Percentiles rank a stretch among this genome's conserved stretches.
These are phyloP conservation scores for Paecilomyces niveus DNA, from an alignment of 2,329 filamentous ascomycete species.

Conservation along the genomic window DNA sequence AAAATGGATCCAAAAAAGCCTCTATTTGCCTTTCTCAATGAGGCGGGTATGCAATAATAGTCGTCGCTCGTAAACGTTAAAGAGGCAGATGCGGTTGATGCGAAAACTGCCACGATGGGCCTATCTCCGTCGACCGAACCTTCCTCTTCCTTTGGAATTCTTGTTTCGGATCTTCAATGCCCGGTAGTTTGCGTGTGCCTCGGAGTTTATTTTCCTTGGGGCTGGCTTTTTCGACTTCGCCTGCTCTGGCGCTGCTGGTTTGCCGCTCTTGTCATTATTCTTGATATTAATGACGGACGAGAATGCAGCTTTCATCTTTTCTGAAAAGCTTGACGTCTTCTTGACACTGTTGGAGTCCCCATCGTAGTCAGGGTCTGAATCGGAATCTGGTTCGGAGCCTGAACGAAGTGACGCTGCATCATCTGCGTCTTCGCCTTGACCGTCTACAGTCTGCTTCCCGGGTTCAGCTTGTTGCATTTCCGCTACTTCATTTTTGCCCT, in stretches of 20 bases:
- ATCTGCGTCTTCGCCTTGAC: conserved; percentile 8
- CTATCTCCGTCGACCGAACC: conserved; percentile 30
- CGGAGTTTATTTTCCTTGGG: conserved; percentile 34
- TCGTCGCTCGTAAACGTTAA: background rate
- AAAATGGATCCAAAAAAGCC: background rate
- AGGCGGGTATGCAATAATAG: background rate
- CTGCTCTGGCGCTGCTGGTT: conserved; percentile 3
- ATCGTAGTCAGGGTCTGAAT: conserved; percentile 21
- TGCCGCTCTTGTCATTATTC: conserved; percentile 5
- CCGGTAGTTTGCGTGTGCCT: conserved; percentile 43
- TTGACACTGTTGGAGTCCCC: conserved; percentile 12
- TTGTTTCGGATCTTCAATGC: conserved; percentile 40
- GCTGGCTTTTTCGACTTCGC: conserved; percentile 18
- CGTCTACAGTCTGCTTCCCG: conserved; percentile 6
- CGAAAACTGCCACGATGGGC: background rate
- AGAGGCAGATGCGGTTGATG: background rate
- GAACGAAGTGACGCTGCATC: conserved; percentile 20
- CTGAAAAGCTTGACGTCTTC: conserved; percentile 25
- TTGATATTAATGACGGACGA: conserved; percentile 12
- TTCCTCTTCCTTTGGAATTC: conserved; percentile 26
- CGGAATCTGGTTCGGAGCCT: conserved; percentile 17
- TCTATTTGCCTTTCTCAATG: background rate
- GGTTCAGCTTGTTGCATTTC: conserved; percentile 19
- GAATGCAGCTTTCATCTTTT: conserved; percentile 31
- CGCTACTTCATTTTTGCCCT: conserved; percentile 13